These are phyloP conservation scores for Clitoria ternatea DNA, from an alignment of 306 rosid species.

Conservation along the genomic window DNA sequence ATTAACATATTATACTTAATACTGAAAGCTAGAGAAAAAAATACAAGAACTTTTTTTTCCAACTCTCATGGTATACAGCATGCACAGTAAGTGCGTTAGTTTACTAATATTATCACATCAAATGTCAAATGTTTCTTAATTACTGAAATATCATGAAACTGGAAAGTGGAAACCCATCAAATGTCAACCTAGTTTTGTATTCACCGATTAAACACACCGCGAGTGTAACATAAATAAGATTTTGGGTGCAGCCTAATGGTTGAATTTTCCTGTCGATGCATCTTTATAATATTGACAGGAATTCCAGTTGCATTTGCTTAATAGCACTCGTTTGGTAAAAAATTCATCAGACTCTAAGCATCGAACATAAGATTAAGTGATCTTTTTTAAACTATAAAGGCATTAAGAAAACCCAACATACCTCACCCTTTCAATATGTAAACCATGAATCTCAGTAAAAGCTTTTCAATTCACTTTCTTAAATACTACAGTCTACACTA, in stretches of 20 bases:
- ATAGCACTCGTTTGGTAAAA: background rate
- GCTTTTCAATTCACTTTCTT: background rate
- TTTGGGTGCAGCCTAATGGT: too few relatives aligned
- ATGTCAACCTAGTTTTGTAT: background rate
- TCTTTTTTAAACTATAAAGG: background rate
- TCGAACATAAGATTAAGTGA: background rate
- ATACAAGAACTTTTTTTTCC: too few relatives aligned
- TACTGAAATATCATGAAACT: background rate
- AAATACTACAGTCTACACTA: background rate
- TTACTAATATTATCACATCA: background rate
- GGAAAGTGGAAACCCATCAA: background rate
- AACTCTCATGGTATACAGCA: background rate
- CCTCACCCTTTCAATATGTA: background rate
- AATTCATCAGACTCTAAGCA: conserved; percentile 5
- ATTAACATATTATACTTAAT: background rate
- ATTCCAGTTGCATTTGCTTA: background rate
- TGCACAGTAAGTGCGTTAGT: background rate
- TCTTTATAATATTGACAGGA: conserved; percentile 2
- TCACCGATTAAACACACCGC: too few relatives aligned
- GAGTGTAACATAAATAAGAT: too few relatives aligned
- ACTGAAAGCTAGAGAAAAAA: background rate
- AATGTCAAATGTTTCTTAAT: conserved; percentile 1
- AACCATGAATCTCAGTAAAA: background rate
- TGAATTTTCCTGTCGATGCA: background rate
- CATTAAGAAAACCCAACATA: background rate